Percentiles rank a stretch among this genome's conserved stretches.
Evolutionary conservation across 2,329 filamentous ascomycete genomes (phyloP).

Genomic region (Aspergillus quadricinctus): DNA sequence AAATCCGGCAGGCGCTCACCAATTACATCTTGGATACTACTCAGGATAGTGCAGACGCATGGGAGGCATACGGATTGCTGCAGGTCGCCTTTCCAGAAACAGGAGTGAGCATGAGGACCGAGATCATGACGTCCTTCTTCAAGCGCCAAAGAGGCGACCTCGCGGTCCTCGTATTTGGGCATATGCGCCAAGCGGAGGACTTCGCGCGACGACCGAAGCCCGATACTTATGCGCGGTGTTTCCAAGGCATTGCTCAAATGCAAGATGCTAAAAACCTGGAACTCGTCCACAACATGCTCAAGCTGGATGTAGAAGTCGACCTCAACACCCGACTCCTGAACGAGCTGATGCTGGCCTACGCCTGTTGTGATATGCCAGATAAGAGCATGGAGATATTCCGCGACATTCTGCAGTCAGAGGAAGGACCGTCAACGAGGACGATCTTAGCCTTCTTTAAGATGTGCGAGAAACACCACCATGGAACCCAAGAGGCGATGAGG

Average conservation of each 20-base stretch:
- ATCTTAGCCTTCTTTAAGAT: constrained; percentile 76
- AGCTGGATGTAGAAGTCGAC: constrained; percentile 80
- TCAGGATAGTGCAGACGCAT: constrained; percentile 59
- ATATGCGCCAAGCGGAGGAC: constrained; percentile 79
- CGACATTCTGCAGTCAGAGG: constrained; percentile 74
- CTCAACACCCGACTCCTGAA: constrained; percentile 74
- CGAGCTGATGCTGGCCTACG: constrained; percentile 81
- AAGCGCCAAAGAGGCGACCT: constrained; percentile 73
- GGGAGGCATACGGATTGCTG: constrained; percentile 59
- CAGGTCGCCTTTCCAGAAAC: constrained; percentile 59
- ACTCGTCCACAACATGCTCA: constrained; percentile 86
- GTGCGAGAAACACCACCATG: constrained; percentile 58
- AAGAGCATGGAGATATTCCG: constrained; percentile 76
- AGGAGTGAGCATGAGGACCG: constrained; percentile 59
- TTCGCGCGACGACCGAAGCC: constrained; percentile 60
- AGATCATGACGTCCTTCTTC: constrained; percentile 81
- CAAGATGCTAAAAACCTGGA: constrained; percentile 62
- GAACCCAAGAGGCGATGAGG: constrained; percentile 46
- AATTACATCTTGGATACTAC: constrained; percentile 61
- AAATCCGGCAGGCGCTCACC: constrained; percentile 63
- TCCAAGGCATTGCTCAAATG: constrained; percentile 66
- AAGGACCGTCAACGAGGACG: constrained; percentile 79
- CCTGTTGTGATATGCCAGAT: constrained; percentile 60
- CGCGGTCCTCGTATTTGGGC: constrained; percentile 79
- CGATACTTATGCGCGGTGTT: constrained; percentile 72